Evolutionary conservation across 305 asterid genomes (phyloP), one percentile per base, ranked within the genome.

Genomic region (Solanum hybrid): DNA sequence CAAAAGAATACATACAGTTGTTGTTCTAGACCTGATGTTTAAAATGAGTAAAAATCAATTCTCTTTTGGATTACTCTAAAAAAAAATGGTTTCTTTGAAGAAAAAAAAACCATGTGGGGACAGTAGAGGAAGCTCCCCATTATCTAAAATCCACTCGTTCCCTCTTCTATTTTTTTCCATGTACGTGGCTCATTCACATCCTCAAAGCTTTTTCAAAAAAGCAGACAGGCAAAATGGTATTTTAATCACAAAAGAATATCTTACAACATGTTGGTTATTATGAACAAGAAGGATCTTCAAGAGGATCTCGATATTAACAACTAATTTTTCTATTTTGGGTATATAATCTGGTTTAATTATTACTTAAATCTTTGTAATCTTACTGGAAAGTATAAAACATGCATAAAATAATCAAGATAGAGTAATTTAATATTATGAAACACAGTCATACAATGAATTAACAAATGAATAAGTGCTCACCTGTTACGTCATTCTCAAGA

Each of bases 161-260:
- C 91, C 85, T 89, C 92, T 90, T 79, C 89, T 69, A 40, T 86
- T 79, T 88, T 88, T 76, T 72, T 64, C 60, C 91, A 51, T 72
- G 91, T 46, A 95, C 99, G 98, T 96, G 99, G 97, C 95, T 80
- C 86, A 89, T 91, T 91, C 87, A 71, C 88, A 90, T 91, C 99
- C 98, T 94, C 98, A 94, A 91, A 89, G 89, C 87, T 84, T 80
- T 89, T 90, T 88, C 89, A 79, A 79, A 5, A 82, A 66, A 72
- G 27, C 46, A 38, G 36, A 85, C 42, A 87, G 76, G 42, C 81
- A 89, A 89, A 86, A 87, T 81, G 60, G 89, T 87, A 76, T 56
- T 76, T 91, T 85, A 87, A 17, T n/a, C 34, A 13, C 69, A 40
- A 87, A 73, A 88, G 88, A 90, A 42, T 85, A 51, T 81, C 7